These are phyloP conservation scores for Penicillium fuscoglaucum DNA, from an alignment of 2,329 filamentous ascomycete species.

Conservation along the genomic window DNA sequence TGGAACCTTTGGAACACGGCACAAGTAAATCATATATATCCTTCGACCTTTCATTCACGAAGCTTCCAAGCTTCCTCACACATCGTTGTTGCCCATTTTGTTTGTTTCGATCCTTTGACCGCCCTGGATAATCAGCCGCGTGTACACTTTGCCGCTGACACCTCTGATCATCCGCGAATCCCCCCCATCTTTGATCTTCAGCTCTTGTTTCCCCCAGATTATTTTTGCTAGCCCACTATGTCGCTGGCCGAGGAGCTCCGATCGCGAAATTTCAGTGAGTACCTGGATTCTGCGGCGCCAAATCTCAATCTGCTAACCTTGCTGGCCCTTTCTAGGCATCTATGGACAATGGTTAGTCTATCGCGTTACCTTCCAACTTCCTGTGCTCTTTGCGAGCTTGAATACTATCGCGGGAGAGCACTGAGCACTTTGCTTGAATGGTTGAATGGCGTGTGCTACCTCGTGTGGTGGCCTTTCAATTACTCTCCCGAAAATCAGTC, in stretches of 20 bases:
- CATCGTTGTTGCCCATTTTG: slow-evolving; percentile 1
- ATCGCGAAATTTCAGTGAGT: slow-evolving; percentile 67
- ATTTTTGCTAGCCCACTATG: slow-evolving; percentile 45
- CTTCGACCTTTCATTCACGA: not conserved
- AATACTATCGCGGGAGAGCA: slow-evolving; percentile 1
- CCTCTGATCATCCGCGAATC: slow-evolving; percentile 9
- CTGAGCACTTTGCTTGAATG: not conserved
- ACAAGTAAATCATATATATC: not conserved
- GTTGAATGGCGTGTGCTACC: not conserved
- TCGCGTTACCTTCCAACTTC: slow-evolving; percentile 1
- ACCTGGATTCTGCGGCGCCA: slow-evolving; percentile 12
- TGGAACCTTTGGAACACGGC: not conserved
- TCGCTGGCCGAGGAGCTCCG: slow-evolving; percentile 63
- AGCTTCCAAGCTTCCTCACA: not conserved
- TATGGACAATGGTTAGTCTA: slow-evolving; percentile 66
- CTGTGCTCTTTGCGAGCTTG: not conserved
- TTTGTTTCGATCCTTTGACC: slow-evolving; percentile 10
- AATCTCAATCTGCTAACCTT: slow-evolving; percentile 25
- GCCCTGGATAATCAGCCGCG: slow-evolving; percentile 7
- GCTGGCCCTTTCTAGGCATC: slow-evolving; percentile 53
- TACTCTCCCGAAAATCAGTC: not conserved
- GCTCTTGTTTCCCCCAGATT: not conserved
- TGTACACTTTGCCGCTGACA: slow-evolving; percentile 13
- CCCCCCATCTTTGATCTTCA: slow-evolving; percentile 3
- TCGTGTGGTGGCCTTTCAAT: not conserved